Conservation (phyloP, 805 yeast genomes). For the Candida montana region DNA sequence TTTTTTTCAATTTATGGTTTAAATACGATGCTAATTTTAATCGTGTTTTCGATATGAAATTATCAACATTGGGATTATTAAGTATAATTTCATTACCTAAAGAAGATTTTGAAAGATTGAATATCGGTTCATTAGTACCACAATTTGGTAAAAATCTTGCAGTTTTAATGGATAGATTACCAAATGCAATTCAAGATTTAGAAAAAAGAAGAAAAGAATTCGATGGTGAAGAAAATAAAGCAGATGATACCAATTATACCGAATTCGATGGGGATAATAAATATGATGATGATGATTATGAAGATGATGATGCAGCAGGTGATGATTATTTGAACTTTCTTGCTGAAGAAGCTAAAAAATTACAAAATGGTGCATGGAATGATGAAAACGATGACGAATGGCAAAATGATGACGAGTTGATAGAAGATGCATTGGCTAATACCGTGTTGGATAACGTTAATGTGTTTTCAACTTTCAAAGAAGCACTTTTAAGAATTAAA, state of each 20-base stretch:
- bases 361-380: slow-evolving; percentile 28
- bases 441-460: slow-evolving; percentile 76
- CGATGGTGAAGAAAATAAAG: slow-evolving; percentile 22
- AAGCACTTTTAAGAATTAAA: slow-evolving; percentile 45
- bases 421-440: slow-evolving; percentile 76
- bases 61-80: slow-evolving; percentile 64
- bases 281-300: slow-evolving; percentile 24
- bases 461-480: slow-evolving; percentile 61
- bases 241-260: slow-evolving; percentile 25
- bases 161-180: slow-evolving; percentile 51
- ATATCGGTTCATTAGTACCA: slow-evolving; percentile 35
- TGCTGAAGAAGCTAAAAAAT: slow-evolving; percentile 36
- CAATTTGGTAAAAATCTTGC: slow-evolving; percentile 50
- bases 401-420: slow-evolving; percentile 71
- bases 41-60: slow-evolving; percentile 77
- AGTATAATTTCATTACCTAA: slow-evolving; percentile 32
- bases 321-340: slow-evolving; percentile 47
- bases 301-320: slow-evolving; percentile 31
- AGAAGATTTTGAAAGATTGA: slow-evolving; percentile 27
- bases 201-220: slow-evolving; percentile 52
- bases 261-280: slow-evolving; percentile 11
- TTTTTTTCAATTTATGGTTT: slow-evolving; percentile 63
- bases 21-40: slow-evolving; percentile 45
- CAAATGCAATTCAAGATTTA: slow-evolving; percentile 61
- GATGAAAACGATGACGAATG: slow-evolving; percentile 48